A percentile compares a stretch with the other conserved stretches of the same genome.
Conservation (phyloP, 331 rosid genomes). For the Arachis monticola region DNA sequence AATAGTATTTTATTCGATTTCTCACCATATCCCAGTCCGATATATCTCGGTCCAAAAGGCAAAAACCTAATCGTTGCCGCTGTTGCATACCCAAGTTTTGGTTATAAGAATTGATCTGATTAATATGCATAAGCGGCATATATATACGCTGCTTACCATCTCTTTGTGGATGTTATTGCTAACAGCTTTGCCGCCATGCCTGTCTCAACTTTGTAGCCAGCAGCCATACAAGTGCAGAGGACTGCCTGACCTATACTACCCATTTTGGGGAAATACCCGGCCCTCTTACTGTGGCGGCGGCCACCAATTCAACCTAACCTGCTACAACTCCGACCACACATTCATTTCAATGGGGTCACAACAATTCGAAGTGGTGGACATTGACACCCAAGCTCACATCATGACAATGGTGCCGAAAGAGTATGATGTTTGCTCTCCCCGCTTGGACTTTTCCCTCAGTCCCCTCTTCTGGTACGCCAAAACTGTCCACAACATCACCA, state of each 20-base stretch:
- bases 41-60: too few species aligned
- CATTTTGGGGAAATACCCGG: conserved; percentile 39
- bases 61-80: too few species aligned
- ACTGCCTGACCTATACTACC: conserved; percentile 31
- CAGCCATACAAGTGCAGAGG: conserved; percentile 26
- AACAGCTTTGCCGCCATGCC: too few species aligned
- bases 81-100: too few species aligned
- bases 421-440: neutral
- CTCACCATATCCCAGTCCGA: too few species aligned
- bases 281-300: conserved; percentile 25
- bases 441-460: neutral
- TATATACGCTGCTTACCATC: neutral
- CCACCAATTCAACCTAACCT: neutral
- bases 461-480: neutral
- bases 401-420: neutral
- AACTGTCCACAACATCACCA: neutral
- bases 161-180: too few species aligned
- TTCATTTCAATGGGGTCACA: neutral
- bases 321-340: conserved; percentile 8
- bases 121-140: neutral
- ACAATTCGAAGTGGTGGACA: neutral
- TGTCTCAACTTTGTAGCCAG: conserved; percentile 1
- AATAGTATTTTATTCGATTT: too few species aligned
- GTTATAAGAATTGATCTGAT: neutral
- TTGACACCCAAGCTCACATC: neutral